Percentiles rank a stretch among this genome's conserved stretches.
phyloP scores from a whole-genome alignment of 2,329 filamentous ascomycete genomes.

The Thelonectria olida region DNA sequence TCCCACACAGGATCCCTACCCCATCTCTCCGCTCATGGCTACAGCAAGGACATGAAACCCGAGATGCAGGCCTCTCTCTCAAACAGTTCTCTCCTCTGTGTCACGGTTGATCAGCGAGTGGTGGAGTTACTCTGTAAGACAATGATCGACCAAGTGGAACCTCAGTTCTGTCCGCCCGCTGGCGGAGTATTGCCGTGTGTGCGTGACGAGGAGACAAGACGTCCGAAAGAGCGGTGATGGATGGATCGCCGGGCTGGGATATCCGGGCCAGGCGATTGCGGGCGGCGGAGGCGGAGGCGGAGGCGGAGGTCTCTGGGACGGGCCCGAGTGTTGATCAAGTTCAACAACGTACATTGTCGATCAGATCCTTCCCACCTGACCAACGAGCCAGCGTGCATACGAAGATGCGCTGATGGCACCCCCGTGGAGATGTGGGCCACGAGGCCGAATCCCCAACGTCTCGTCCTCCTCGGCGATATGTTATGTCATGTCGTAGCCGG shows the following conservation, averaged over 20 bases:
- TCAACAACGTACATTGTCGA: conserved; percentile 9
- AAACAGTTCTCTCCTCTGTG: not conserved
- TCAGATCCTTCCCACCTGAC: conserved; percentile 3
- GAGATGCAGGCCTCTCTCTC: not conserved
- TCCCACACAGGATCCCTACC: not conserved
- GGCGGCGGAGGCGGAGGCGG: not conserved
- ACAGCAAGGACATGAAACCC: conserved; percentile 9
- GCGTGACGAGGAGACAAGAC: not conserved
- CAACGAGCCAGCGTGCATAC: not conserved
- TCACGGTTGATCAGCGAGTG: not conserved
- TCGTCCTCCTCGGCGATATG: no score
- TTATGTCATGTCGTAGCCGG: not conserved
- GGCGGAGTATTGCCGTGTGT: not conserved
- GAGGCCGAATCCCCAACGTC: not conserved
- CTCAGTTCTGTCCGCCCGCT: not conserved
- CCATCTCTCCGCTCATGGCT: not conserved
- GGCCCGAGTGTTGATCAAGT: not conserved
- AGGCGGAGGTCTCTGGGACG: not conserved
- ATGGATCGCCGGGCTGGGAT: not conserved
- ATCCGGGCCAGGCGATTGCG: not conserved
- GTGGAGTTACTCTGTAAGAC: conserved; percentile 8
- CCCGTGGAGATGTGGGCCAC: not conserved
- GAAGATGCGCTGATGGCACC: conserved; percentile 10
- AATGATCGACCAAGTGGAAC: not conserved
- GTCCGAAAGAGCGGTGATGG: not conserved